Conservation (phyloP, 352 stramenopile genomes). For the Pythium graminicola region DNA sequence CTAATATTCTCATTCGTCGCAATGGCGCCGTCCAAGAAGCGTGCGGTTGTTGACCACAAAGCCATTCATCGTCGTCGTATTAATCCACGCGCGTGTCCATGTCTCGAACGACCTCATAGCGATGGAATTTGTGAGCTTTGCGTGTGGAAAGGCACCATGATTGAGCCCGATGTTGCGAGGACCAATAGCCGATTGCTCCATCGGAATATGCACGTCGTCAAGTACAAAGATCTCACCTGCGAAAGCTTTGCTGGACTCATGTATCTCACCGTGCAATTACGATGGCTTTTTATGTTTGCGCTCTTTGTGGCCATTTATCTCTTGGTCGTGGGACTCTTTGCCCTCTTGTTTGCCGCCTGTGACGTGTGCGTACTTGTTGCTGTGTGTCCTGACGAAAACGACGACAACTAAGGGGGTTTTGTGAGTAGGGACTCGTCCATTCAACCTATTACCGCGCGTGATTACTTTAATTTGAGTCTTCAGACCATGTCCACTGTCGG, state of each 20-base stretch:
- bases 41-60: conserved; percentile 24
- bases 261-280: conserved; percentile 45
- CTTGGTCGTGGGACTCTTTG: conserved; percentile 38
- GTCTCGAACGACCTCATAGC: conserved; percentile 22
- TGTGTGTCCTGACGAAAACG: neutral
- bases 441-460: conserved; percentile 17
- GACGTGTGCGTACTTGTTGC: conserved; percentile 22
- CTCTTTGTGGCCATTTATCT: conserved; percentile 49
- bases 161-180: conserved; percentile 26
- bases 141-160: conserved; percentile 48
- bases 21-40: conserved; percentile 43
- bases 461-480: conserved; percentile 59
- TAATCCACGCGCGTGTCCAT: conserved; percentile 25
- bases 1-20: neutral
- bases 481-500: conserved; percentile 57
- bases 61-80: neutral
- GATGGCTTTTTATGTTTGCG: conserved; percentile 37
- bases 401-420: neutral
- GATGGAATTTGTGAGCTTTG: conserved; percentile 42
- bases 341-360: conserved; percentile 37
- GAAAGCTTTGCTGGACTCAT: conserved; percentile 31
- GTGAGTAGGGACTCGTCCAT: conserved; percentile 7
- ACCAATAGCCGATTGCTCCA: conserved; percentile 30
- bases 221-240: conserved; percentile 40
- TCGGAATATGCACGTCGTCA: conserved; percentile 36